A percentile compares a stretch with the other conserved stretches of the same genome.
These are phyloP conservation scores for Tardiomyces depauwii DNA, from an alignment of 1,139 yeast species.

Conservation along the genomic window DNA sequence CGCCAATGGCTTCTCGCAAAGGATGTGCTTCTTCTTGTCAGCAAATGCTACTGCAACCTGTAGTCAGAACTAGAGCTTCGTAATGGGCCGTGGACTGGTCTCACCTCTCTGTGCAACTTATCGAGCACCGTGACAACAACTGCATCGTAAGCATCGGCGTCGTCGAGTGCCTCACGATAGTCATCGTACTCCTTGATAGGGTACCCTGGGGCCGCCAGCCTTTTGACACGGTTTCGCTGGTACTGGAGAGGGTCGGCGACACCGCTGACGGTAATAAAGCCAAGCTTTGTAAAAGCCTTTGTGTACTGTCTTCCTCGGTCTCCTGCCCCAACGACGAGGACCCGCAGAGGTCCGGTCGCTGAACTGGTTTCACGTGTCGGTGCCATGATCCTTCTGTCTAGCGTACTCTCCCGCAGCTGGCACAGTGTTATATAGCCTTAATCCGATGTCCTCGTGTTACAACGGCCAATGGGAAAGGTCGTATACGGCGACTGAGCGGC, in stretches of 20 bases:
- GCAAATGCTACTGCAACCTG: conserved; percentile 16
- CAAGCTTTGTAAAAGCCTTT: conserved; percentile 11
- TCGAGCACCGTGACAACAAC: conserved; percentile 16
- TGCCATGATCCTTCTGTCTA: no score
- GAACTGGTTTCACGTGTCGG: no score
- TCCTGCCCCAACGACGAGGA: conserved; percentile 14
- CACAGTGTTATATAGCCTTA: no score
- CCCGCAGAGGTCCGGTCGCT: no score
- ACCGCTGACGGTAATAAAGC: conserved; percentile 13
- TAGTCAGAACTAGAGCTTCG: no score
- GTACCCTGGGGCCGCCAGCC: conserved; percentile 6
- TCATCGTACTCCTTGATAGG: conserved; percentile 11
- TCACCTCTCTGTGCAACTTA: conserved; percentile 16
- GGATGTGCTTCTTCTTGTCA: conserved; percentile 14
- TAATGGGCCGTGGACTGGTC: no score
- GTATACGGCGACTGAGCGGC: no score
- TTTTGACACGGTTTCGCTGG: no score
- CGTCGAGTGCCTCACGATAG: conserved; percentile 12
- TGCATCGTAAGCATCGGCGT: conserved; percentile 13
- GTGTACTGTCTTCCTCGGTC: conserved; percentile 16
- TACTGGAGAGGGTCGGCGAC: conserved; percentile 13
- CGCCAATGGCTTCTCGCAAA: conserved; percentile 22
- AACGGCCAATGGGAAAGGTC: no score
- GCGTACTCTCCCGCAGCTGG: no score
- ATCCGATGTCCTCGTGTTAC: no score